phyloP scores from a whole-genome alignment of 768 basidiomycete species.

The Amanita pallidorosea region DNA sequence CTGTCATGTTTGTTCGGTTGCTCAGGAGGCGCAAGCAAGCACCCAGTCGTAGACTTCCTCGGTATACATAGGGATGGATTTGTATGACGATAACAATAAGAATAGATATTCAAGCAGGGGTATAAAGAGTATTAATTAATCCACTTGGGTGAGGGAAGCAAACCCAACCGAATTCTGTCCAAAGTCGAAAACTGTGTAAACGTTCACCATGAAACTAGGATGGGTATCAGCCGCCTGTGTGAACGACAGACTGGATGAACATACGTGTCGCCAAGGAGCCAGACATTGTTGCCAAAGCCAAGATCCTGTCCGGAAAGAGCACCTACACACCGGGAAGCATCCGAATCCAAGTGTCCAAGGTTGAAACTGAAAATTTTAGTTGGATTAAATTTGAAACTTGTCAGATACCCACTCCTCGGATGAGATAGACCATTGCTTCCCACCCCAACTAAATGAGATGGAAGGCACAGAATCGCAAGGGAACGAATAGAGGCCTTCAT shows the following conservation, averaged over 20 bases:
- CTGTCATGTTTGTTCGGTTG: conserved; percentile 70
- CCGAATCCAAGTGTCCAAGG: conserved; percentile 26
- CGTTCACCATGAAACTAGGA: conserved; percentile 27
- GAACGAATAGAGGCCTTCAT: conserved; percentile 19
- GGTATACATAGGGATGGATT: conserved; percentile 22
- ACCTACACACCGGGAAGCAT: conserved; percentile 33
- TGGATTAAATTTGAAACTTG: background rate
- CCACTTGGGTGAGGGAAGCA: conserved; percentile 14
- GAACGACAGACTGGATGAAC: background rate
- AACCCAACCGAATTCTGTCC: conserved; percentile 24
- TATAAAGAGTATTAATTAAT: background rate
- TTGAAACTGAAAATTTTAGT: conserved; percentile 18
- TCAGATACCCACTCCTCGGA: conserved; percentile 12
- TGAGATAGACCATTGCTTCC: conserved; percentile 29
- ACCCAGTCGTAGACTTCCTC: conserved; percentile 45
- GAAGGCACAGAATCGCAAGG: conserved; percentile 16
- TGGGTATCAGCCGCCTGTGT: background rate
- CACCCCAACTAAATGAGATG: conserved; percentile 26
- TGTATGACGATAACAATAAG: background rate
- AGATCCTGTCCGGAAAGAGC: conserved; percentile 37
- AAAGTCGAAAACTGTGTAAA: conserved; percentile 33
- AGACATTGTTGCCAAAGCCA: conserved; percentile 6
- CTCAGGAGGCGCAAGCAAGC: conserved; percentile 43
- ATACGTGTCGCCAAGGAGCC: background rate
- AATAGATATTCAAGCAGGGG: background rate